Evolutionary conservation across 2,329 filamentous ascomycete genomes (phyloP), one percentile per base, ranked within the genome.

Genomic region (Cladorrhinum sp.): DNA sequence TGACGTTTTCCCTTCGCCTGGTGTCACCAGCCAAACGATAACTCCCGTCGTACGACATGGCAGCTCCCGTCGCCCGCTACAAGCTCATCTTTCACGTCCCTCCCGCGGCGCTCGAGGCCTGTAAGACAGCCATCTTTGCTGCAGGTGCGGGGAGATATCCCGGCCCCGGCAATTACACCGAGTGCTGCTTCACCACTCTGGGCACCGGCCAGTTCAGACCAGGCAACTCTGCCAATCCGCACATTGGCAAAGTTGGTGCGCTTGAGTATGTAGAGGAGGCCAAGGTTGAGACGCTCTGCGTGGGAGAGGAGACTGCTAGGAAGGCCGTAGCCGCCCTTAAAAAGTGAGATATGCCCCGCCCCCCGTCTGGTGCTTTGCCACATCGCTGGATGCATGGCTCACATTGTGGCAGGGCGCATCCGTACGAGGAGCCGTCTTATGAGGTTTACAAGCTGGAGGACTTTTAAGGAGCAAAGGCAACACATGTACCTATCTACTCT

Each of bases 191-290:
- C 76, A 74, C 75, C 2, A 72, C 75, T 0, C 64, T 73, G 3
- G 88, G 88, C 3, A 84, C 76, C 0, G 86, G 86, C 0, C 87
- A 90, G 68, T 91, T 90, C 71, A 81, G 84, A 0, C 87, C 87
- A 0, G 85, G 84, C 0, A 78, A 79, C 58, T 71, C 76, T 0
- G 85, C 88, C 1, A 86, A 86, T 52, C 88, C 88, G 2, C 75
- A 85, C 67, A 85, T 90, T 63, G 88, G 88, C 0, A 73, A 74
- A 9, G 74, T 79, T 1, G 85, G 86, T 0, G 71, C 76, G 45
- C 67, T 90, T 0, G 85, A 90, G 71, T 71, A 84, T 60, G 77
- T 84, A 0, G 77, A 81, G 2, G 88, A 91, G 72, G 77, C 82
- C 1, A 79, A 80, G 52, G 83, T 89, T 16, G 87, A 91, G 76